phyloP scores from a whole-genome alignment of 2,329 filamentous ascomycete genomes.

The Juglanconis sp. region DNA sequence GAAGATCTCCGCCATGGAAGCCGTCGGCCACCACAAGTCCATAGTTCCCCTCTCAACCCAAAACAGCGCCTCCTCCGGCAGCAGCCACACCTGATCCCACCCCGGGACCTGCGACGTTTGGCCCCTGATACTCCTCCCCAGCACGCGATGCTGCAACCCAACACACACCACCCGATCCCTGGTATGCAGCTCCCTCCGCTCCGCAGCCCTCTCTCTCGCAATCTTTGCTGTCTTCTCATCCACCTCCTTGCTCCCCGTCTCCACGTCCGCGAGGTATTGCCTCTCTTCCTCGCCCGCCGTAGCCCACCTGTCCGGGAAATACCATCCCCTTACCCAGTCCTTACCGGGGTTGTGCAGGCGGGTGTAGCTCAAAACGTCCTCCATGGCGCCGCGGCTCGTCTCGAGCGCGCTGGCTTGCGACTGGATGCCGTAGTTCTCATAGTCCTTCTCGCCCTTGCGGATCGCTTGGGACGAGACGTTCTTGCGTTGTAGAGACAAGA shows the following conservation, averaged over 20 bases:
- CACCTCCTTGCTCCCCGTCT: slow-evolving; percentile 9
- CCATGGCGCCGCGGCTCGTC: slow-evolving; percentile 81
- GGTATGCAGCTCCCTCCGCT: slow-evolving; percentile 26
- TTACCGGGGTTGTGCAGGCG: slow-evolving; percentile 67
- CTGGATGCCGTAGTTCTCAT: slow-evolving; percentile 85
- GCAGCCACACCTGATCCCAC: slow-evolving; percentile 70
- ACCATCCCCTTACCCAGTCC: slow-evolving; percentile 65
- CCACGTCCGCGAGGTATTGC: neutral
- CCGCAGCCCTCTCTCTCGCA: slow-evolving; percentile 9
- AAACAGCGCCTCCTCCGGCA: slow-evolving; percentile 90
- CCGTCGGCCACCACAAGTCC: slow-evolving; percentile 78
- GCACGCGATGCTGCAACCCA: slow-evolving; percentile 67
- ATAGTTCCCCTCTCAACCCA: slow-evolving; percentile 82
- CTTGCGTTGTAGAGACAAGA: slow-evolving; percentile 49
- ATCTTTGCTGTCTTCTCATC: slow-evolving; percentile 35
- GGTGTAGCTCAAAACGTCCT: slow-evolving; percentile 76
- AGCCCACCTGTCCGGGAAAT: slow-evolving; percentile 61
- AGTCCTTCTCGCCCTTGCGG: slow-evolving; percentile 94
- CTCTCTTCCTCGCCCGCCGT: slow-evolving; percentile 22
- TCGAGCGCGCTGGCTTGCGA: slow-evolving; percentile 77
- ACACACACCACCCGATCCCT: slow-evolving; percentile 61
- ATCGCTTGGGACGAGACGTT: slow-evolving; percentile 62
- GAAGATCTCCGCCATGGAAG: slow-evolving; percentile 47
- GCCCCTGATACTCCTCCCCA: slow-evolving; percentile 63
- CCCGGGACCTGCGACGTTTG: slow-evolving; percentile 52